Evolutionary conservation across 2,329 filamentous ascomycete species (phyloP).

Genomic region (Aureobasidium musti): DNA sequence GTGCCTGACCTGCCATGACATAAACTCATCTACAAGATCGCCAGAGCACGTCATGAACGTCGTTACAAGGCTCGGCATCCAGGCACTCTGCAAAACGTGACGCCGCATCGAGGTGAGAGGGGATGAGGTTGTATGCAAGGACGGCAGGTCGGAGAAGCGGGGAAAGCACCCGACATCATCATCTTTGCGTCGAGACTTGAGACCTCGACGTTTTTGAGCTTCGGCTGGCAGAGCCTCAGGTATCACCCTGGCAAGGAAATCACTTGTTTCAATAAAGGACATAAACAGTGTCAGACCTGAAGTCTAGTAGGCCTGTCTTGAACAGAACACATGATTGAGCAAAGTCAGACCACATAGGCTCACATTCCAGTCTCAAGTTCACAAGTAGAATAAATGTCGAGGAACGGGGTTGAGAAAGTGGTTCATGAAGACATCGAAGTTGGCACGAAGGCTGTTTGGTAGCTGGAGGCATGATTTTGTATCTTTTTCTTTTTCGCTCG

Average conservation of each 20-base stretch:
- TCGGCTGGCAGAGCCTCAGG: background rate
- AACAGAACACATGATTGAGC: background rate
- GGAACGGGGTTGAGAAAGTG: background rate
- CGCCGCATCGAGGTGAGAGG: background rate
- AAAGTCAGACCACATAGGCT: too few species aligned
- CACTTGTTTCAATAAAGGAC: background rate
- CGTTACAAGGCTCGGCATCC: conserved; percentile 15
- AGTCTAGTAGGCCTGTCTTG: background rate
- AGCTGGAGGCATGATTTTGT: conserved; percentile 23
- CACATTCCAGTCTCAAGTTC: background rate
- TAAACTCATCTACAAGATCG: background rate
- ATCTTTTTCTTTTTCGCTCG: conserved; percentile 22
- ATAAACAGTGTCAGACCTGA: background rate
- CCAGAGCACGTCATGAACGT: conserved; percentile 24
- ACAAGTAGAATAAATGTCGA: background rate
- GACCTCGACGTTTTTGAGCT: conserved; percentile 2
- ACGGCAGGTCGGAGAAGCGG: conserved; percentile 13
- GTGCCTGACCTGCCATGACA: conserved; percentile 24
- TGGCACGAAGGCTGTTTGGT: conserved; percentile 25
- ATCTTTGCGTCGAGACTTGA: conserved; percentile 19
- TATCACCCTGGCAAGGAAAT: background rate
- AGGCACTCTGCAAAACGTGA: conserved; percentile 10
- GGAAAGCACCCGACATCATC: conserved; percentile 6
- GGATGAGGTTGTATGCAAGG: conserved; percentile 8
- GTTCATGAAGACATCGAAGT: conserved; percentile 26